These are phyloP conservation scores for Fusarium lateritium DNA, from an alignment of 2,329 filamentous ascomycete species.

Conservation along the genomic window DNA sequence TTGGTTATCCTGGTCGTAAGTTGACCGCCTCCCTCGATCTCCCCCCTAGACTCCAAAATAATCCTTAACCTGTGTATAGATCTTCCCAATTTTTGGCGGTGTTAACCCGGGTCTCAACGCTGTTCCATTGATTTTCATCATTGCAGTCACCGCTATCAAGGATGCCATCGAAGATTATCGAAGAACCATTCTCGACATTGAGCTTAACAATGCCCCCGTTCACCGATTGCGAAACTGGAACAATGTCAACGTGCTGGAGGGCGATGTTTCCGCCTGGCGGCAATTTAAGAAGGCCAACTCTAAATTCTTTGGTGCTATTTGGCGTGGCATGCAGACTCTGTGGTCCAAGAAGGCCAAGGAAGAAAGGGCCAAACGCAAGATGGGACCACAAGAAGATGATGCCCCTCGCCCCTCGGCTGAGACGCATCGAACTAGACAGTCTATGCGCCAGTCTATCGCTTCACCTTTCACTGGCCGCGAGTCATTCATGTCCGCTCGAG, in stretches of 20 bases:
- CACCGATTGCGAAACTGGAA: conserved; percentile 90
- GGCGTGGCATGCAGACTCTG: conserved; percentile 61
- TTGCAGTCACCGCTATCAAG: conserved; percentile 90
- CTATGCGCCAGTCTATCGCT: conserved; percentile 58
- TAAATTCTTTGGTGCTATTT: conserved; percentile 68
- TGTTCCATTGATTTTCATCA: conserved; percentile 93
- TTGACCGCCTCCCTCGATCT: conserved; percentile 23
- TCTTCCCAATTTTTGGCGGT: conserved; percentile 96
- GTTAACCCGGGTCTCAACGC: conserved; percentile 91
- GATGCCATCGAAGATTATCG: conserved; percentile 97
- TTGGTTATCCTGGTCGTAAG: conserved; percentile 94
- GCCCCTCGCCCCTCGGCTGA: conserved; percentile 73
- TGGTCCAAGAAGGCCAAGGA: conserved; percentile 67
- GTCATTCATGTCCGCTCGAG: conserved; percentile 69
- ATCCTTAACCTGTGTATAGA: conserved; percentile 66
- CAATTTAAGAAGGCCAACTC: conserved; percentile 91
- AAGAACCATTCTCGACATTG: conserved; percentile 89
- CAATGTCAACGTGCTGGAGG: conserved; percentile 93
- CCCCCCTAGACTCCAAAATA: conserved; percentile 15
- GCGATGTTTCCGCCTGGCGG: conserved; percentile 89
- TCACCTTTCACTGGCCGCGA: conserved; percentile 68
- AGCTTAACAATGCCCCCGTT: conserved; percentile 95
- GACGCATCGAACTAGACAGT: conserved; percentile 54
- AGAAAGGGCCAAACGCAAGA: conserved; percentile 65
- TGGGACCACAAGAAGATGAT: conserved; percentile 54